phyloP scores from a whole-genome alignment of 2,329 filamentous ascomycete species.

The Aspergillus floridensis region DNA sequence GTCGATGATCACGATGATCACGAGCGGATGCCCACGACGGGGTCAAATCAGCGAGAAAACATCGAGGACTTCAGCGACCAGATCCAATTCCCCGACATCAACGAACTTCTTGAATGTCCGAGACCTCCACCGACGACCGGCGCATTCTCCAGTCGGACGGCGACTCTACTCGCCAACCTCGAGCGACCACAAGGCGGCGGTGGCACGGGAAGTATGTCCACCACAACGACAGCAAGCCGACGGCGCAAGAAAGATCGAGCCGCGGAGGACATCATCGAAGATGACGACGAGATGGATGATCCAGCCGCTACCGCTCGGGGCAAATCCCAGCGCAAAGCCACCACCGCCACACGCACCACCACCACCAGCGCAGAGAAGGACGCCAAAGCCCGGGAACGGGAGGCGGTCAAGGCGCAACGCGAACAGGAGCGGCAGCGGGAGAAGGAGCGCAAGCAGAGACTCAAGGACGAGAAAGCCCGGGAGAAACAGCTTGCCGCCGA shows the following conservation, averaged over 20 bases:
- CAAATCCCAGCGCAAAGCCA: slow-evolving; percentile 43
- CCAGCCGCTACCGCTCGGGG: slow-evolving; percentile 39
- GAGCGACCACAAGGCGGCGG: slow-evolving; percentile 7
- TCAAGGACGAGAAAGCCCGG: slow-evolving; percentile 56
- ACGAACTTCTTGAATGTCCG: slow-evolving; percentile 22
- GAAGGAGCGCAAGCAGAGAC: slow-evolving; percentile 48
- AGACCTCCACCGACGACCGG: slow-evolving; percentile 15
- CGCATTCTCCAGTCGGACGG: slow-evolving; percentile 41
- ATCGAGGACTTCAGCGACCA: slow-evolving; percentile 38
- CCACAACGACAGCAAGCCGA: slow-evolving; percentile 4
- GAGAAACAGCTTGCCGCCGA: slow-evolving; percentile 66
- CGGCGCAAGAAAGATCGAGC: not conserved
- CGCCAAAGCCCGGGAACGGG: slow-evolving; percentile 55
- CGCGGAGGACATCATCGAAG: slow-evolving; percentile 10
- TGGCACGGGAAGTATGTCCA: slow-evolving; percentile 4
- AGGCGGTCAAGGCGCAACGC: slow-evolving; percentile 46
- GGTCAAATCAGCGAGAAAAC: slow-evolving; percentile 17
- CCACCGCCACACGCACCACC: slow-evolving; percentile 20
- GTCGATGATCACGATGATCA: not conserved
- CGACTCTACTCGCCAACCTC: slow-evolving; percentile 39
- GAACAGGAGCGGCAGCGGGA: slow-evolving; percentile 57
- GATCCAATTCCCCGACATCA: slow-evolving; percentile 24
- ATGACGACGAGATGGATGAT: slow-evolving; percentile 32
- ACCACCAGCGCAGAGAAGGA: slow-evolving; percentile 33
- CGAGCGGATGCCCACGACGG: not conserved